These are phyloP conservation scores for Exophiala spinifera DNA, from an alignment of 2,329 filamentous ascomycete genomes.

Conservation along the genomic window DNA sequence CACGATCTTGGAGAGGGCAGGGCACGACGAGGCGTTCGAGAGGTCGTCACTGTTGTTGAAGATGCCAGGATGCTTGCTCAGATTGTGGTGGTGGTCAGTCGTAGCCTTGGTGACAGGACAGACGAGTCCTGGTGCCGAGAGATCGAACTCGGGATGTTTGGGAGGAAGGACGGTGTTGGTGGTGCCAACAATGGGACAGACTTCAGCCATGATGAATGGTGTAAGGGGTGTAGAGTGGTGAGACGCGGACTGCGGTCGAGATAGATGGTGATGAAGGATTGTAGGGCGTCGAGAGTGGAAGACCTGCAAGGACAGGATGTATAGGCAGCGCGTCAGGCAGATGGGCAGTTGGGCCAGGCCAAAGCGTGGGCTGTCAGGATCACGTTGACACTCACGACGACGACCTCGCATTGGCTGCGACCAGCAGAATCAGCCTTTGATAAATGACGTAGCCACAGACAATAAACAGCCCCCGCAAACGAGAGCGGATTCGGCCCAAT, in stretches of 20 bases:
- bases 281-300: no score
- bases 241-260: background rate
- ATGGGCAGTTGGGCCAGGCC: no score
- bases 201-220: conserved; percentile 18
- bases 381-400: no score
- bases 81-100: conserved; percentile 29
- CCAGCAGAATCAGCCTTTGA: background rate
- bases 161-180: conserved; percentile 30
- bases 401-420: no score
- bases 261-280: background rate
- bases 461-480: background rate
- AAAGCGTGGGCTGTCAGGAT: no score
- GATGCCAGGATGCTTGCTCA: conserved; percentile 27
- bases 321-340: no score
- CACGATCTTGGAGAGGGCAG: conserved; percentile 27
- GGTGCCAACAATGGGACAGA: conserved; percentile 29
- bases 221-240: background rate
- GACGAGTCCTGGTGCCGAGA: conserved; percentile 25
- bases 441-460: background rate
- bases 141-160: conserved; percentile 26
- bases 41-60: conserved; percentile 15
- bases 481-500: background rate
- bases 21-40: conserved; percentile 25
- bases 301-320: background rate
- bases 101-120: conserved; percentile 28